Evolutionary conservation across 257 asterid species (phyloP), one percentile per base, ranked within the genome.

Genomic region (Ilex aquifolium): DNA sequence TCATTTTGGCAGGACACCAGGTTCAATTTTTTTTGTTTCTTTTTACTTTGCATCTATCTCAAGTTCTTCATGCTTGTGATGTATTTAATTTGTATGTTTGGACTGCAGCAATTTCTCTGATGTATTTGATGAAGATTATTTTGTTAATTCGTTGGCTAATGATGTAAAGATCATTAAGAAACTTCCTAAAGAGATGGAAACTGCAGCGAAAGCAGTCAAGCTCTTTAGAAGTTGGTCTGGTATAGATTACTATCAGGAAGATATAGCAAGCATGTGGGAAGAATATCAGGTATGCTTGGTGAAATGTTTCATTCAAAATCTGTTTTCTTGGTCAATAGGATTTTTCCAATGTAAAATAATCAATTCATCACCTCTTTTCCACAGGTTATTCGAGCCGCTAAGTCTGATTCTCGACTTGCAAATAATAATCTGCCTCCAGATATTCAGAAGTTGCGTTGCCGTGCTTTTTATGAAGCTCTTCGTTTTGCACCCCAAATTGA

Each of bases 191-290:
- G 89, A 86, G 69, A 68, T 85, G 65, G 69, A 77, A 68, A 68
- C 60, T 55, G 85, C 92, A 63, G 74, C 88, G 67, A 81, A 78
- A 76, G 94, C 91, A 46, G 90, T 85, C 44, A 91, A 86, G 76
- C 87, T 85, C 78, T 91, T 91, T 79, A 80, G 90, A 72, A 91
- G 98, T 77, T 91, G 98, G 98, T 86, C 98, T 30, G 95, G 96
- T 21, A 46, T 76, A 64, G 95, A 88, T 65, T 91, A 91, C 79
- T 91, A 91, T 15, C 82, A 80, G 78, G 79, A 77, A 46, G 96
- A 88, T 74, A 88, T 91, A 72, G 88, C 85, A 62, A 72, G 72
- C 73, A 13, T 91, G 86, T 91, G 95, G 96, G 83, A 83, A 44
- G 94, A 91, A 68, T 85, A 78, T 72, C 78, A 83, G 93, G 97